These are phyloP conservation scores for Priceomyces haplophilus DNA, from an alignment of 805 yeast species.

Conservation along the genomic window DNA sequence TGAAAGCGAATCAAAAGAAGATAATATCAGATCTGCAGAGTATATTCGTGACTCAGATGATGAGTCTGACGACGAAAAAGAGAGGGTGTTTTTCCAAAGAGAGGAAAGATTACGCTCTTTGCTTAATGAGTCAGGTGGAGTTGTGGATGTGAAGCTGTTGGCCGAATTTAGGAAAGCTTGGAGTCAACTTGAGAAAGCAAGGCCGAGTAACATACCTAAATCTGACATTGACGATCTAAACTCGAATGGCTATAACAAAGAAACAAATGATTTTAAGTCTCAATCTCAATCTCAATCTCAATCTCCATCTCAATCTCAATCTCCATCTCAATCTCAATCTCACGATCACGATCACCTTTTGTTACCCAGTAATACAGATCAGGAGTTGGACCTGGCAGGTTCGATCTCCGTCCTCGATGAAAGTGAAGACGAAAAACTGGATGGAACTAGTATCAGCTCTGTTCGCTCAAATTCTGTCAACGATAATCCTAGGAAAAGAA, in stretches of 20 bases:
- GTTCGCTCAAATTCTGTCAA: neutral
- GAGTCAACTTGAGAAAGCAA: slow-evolving; percentile 16
- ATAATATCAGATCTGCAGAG: slow-evolving; percentile 46
- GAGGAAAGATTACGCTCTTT: slow-evolving; percentile 49
- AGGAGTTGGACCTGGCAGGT: neutral
- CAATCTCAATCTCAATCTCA: neutral
- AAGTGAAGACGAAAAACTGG: slow-evolving; percentile 10
- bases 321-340: neutral
- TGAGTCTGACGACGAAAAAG: slow-evolving; percentile 56
- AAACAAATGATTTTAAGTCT: neutral
- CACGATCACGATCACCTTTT: no score
- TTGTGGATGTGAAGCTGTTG: slow-evolving; percentile 32
- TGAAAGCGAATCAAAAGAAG: slow-evolving; percentile 6
- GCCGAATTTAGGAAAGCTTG: slow-evolving; percentile 31
- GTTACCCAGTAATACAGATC: neutral
- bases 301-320: neutral
- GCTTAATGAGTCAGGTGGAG: slow-evolving; percentile 35
- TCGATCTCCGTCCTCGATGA: slow-evolving; percentile 2
- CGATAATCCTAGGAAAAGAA: slow-evolving; percentile 16
- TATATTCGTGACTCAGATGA: slow-evolving; percentile 62
- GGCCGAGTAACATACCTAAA: neutral
- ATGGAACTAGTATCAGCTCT: neutral
- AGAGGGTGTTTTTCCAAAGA: slow-evolving; percentile 49
- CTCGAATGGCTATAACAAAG: neutral
- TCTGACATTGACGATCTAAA: neutral